phyloP scores from a whole-genome alignment of 768 basidiomycete species.

The Lepiota venenata region DNA sequence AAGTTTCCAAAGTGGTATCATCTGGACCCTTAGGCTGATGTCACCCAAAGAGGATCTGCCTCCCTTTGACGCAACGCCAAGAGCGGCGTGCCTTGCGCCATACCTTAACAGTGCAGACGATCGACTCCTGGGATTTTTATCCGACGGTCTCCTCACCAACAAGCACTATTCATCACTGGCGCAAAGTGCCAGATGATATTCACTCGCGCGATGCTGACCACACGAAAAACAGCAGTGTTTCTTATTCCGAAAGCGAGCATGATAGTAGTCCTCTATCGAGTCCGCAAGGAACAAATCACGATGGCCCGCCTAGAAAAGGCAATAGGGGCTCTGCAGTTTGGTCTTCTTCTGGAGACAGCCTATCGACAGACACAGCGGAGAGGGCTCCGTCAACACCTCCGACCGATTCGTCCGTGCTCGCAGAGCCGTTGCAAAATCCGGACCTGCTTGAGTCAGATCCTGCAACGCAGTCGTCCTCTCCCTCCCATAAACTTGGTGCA shows the following conservation, averaged over 20 bases:
- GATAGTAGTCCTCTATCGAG: no score
- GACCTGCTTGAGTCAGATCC: not conserved
- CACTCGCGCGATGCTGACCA: not conserved
- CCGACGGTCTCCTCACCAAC: slow-evolving; percentile 40
- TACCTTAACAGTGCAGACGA: slow-evolving; percentile 38
- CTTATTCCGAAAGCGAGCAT: not conserved
- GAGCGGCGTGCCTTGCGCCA: slow-evolving; percentile 53
- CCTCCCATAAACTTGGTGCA: not conserved
- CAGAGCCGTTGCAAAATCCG: not conserved
- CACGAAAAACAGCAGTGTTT: not conserved
- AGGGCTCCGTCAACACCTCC: not conserved
- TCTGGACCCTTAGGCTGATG: not conserved
- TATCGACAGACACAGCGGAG: not conserved
- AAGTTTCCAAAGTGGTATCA: slow-evolving; percentile 3
- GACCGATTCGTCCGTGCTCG: not conserved
- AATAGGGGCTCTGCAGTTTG: not conserved
- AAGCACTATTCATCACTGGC: slow-evolving; percentile 23
- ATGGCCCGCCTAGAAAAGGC: not conserved
- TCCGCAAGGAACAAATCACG: not conserved
- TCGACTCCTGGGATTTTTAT: slow-evolving; percentile 83
- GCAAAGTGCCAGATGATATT: slow-evolving; percentile 17
- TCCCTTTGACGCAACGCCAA: slow-evolving; percentile 67
- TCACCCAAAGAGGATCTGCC: slow-evolving; percentile 55
- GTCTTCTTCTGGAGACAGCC: slow-evolving; percentile 1
- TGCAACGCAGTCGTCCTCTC: not conserved